These are phyloP conservation scores for Yamadazyma takamatsuzukensis DNA, from an alignment of 805 yeast genomes.

Conservation along the genomic window DNA sequence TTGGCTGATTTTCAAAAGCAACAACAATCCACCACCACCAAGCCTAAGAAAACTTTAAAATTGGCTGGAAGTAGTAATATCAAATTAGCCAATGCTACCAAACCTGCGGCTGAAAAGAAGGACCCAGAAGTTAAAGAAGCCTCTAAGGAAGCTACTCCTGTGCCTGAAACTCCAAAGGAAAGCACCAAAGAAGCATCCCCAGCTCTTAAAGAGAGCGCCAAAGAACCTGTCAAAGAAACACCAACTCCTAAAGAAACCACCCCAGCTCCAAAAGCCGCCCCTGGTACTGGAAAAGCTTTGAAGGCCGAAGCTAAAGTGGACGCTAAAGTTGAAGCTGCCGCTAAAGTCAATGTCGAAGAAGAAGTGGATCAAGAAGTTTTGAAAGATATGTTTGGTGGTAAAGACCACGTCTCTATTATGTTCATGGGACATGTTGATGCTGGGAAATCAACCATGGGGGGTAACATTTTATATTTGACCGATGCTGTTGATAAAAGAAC, in stretches of 20 bases:
- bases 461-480: constrained; percentile 86
- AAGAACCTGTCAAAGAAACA: constrained; percentile 11
- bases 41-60: constrained; percentile 67
- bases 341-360: constrained; percentile 59
- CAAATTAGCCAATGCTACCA: constrained; percentile 54
- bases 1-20: constrained; percentile 80
- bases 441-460: constrained; percentile 99
- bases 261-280: constrained; percentile 14
- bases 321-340: constrained; percentile 11
- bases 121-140: constrained; percentile 13
- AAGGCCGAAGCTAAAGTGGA: constrained; percentile 12
- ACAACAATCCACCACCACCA: constrained; percentile 53
- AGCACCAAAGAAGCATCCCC: constrained; percentile 28
- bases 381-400: constrained; percentile 92
- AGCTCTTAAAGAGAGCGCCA: constrained; percentile 10
- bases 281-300: constrained; percentile 15
- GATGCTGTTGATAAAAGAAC: constrained; percentile 99
- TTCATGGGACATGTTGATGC: constrained; percentile 99
- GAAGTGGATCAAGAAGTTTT: constrained; percentile 83
- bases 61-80: constrained; percentile 63
- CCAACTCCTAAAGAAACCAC: constrained; percentile 16
- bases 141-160: constrained; percentile 10
- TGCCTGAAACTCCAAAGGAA: constrained; percentile 15
- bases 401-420: constrained; percentile 93
- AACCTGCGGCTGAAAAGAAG: constrained; percentile 18